These are phyloP conservation scores for Globisporangium splendens DNA, from an alignment of 352 stramenopile species.

Conservation along the genomic window DNA sequence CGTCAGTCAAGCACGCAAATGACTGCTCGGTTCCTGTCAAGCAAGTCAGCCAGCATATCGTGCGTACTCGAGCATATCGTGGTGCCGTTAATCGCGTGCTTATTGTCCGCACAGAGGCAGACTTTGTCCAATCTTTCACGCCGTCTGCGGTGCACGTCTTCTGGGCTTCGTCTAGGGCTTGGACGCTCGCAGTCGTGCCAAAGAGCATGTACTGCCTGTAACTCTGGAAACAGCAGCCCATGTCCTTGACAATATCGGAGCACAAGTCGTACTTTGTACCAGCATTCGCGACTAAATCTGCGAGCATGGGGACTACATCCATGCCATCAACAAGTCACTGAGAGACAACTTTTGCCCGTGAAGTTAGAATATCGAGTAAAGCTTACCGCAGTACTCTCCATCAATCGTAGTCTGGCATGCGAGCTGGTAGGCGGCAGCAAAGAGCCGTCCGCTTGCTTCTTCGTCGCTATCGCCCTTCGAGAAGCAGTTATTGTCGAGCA, in stretches of 20 bases:
- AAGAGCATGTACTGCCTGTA: conserved; percentile 74
- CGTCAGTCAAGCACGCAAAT: not conserved
- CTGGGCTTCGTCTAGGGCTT: conserved; percentile 43
- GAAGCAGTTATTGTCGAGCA: conserved; percentile 72
- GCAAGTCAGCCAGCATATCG: not conserved
- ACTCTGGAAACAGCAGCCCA: conserved; percentile 83
- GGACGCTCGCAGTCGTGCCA: conserved; percentile 47
- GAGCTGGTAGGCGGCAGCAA: conserved; percentile 67
- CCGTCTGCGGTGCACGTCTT: conserved; percentile 42
- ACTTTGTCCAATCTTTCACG: conserved; percentile 33
- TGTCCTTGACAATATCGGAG: conserved; percentile 58
- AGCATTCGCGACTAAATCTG: conserved; percentile 40
- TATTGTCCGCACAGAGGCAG: conserved; percentile 60
- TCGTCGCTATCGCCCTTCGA: conserved; percentile 47
- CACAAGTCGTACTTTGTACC: conserved; percentile 59
- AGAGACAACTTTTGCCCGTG: not conserved
- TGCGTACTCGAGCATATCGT: conserved; percentile 52
- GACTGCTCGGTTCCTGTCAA: too few species aligned
- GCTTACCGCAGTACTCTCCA: conserved; percentile 76
- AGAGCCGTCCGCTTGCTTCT: conserved; percentile 45
- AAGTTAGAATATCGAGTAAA: not conserved
- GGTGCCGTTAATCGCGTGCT: conserved; percentile 47
- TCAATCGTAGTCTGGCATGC: conserved; percentile 50
- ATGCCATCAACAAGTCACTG: too few species aligned
- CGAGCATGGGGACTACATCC: conserved; percentile 51